Conservation (phyloP, 2,329 filamentous ascomycete genomes). For the Penicillium sp. region DNA sequence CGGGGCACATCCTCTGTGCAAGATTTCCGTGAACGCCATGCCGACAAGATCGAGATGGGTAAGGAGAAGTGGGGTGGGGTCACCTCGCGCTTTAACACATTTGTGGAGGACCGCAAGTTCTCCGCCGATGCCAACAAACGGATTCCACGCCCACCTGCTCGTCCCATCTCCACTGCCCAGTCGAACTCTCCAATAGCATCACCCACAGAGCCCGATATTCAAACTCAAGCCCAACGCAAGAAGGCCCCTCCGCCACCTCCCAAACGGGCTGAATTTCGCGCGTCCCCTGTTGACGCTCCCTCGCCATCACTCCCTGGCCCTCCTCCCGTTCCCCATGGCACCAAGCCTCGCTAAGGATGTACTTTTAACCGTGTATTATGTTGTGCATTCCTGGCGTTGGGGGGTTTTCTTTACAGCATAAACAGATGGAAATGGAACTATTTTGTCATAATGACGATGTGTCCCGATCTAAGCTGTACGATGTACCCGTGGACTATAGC, state of each 20-base stretch:
- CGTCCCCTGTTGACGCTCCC: conserved; percentile 29
- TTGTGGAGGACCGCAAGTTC: conserved; percentile 42
- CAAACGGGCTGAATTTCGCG: conserved; percentile 53
- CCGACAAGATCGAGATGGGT: conserved; percentile 64
- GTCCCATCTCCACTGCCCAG: conserved; percentile 10
- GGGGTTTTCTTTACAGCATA: background rate
- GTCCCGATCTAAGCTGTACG: background rate
- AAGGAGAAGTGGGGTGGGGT: conserved; percentile 54
- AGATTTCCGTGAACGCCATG: conserved; percentile 68
- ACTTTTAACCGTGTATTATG: background rate
- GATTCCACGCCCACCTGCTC: conserved; percentile 25
- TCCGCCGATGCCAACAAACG: conserved; percentile 24
- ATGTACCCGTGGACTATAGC: background rate
- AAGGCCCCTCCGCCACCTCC: conserved; percentile 56
- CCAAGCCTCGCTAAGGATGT: conserved; percentile 51
- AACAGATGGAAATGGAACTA: background rate
- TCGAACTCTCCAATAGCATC: conserved; percentile 19
- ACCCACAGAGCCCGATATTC: conserved; percentile 25
- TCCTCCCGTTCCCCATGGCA: conserved; percentile 57
- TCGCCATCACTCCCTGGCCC: conserved; percentile 36
- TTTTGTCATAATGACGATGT: background rate
- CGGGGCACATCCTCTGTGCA: conserved; percentile 9
- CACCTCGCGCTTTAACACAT: conserved; percentile 46
- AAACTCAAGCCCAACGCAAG: conserved; percentile 27
- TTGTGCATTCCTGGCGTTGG: background rate